Evolutionary conservation across 176 grass and related monocot genomes (phyloP), one percentile per base, ranked within the genome.

Genomic region (Musa schizocarpa): DNA sequence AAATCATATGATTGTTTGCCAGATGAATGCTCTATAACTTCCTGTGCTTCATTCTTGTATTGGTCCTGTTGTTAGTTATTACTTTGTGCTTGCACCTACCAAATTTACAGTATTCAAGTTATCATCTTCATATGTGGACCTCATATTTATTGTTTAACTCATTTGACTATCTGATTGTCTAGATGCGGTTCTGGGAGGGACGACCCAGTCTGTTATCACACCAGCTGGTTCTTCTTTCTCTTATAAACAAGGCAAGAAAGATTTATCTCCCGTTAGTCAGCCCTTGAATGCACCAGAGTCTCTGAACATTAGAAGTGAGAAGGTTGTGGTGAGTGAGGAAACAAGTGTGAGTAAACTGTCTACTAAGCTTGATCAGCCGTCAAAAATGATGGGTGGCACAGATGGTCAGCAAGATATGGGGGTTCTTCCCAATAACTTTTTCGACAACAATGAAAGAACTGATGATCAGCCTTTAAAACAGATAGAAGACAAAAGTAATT

Each of bases 151-250:
- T 61, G 9, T 20, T 52, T 1, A 51, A 50, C 9, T 70, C 48
- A 70, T 50, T 58, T 69, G 23, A 72, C 13, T 74, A 43, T 54
- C 26, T 85, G 61, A 70, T 43, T 85, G 11, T 76, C 53, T 69
- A 93, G 90, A 84, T 81, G 7, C 16, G 57, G 76, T 43, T 85
- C 62, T 70, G 83, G 90, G 86, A 73, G 84, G 74, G 80, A 85
- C 75, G 23, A 78, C 78, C 67, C 82, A 85, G 61, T 65, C 50
- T 58, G 65, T 10, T 17, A 63, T 13, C 9, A 49, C 57, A 61
- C 29, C 24, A 54, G 22, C 51, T 73, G 69, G 59, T 21, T 73
- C 69, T 65, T 43, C 2, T 69, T 57, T 70, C 6, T 79, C 49
- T 43, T 54, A 58, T 68, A 65, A 2, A 69, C 51, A 43, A 9